Evolutionary conservation across 345 rosid genomes (phyloP).

Genomic region (Melaleuca alternifolia): DNA sequence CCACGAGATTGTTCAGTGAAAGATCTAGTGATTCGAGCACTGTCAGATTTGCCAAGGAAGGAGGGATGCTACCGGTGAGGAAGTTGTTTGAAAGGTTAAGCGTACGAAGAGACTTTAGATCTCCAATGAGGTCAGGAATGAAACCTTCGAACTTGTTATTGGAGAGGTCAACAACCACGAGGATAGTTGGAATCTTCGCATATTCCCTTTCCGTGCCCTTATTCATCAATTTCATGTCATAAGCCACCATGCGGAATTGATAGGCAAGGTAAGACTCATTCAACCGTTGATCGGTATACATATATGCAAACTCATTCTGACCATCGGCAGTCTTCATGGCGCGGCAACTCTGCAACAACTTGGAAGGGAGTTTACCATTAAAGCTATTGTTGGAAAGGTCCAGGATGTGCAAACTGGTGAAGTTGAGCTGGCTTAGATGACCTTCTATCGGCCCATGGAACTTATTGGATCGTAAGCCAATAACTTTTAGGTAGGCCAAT

Average conservation of each 20-base stretch:
- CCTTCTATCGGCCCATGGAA: background rate
- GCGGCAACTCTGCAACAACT: background rate
- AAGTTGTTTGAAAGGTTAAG: background rate
- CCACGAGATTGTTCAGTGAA: background rate
- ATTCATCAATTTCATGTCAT: background rate
- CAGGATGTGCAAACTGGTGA: background rate
- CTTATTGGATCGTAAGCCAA: background rate
- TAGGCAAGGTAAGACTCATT: rapidly evolving
- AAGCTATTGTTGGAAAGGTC: background rate
- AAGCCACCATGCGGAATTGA: rapidly evolving
- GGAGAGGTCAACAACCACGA: background rate
- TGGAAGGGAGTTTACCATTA: background rate
- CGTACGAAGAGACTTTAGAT: background rate
- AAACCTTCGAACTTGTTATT: background rate
- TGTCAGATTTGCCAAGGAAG: background rate
- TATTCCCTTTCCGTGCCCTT: background rate
- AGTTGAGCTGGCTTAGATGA: background rate
- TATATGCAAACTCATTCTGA: background rate
- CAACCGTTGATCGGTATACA: rapidly evolving
- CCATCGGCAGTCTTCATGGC: background rate
- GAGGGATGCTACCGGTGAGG: background rate
- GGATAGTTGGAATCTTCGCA: background rate
- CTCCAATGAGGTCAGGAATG: no score
- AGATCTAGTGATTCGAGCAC: background rate
- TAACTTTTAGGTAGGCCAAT: background rate